Percentiles rank a stretch among this genome's conserved stretches.
phyloP scores from a whole-genome alignment of 2,329 filamentous ascomycete genomes.

The Aspergillus sp. region DNA sequence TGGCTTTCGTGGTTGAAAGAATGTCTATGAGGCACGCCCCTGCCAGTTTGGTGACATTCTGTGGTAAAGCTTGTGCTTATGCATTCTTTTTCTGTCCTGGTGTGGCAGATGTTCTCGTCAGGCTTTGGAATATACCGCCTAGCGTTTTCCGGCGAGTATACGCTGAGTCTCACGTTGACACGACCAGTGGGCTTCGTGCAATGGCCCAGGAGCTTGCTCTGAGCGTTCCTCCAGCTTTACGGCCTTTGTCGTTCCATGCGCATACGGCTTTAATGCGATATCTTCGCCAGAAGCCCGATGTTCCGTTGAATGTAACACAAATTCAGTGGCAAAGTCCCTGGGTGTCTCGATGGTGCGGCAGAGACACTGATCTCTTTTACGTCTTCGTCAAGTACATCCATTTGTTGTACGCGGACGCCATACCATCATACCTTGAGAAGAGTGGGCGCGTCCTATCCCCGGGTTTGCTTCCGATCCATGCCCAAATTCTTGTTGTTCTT shows the following conservation, averaged over 20 bases:
- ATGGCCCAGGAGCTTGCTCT: conserved; percentile 64
- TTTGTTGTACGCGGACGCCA: conserved; percentile 72
- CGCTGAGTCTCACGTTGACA: conserved; percentile 65
- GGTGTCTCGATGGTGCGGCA: conserved; percentile 81
- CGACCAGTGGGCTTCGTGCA: conserved; percentile 49
- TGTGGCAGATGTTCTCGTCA: conserved; percentile 77
- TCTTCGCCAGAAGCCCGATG: conserved; percentile 64
- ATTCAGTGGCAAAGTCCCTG: conserved; percentile 85
- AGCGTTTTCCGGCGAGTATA: conserved; percentile 70
- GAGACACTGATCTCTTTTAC: conserved; percentile 86
- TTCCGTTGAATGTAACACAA: conserved; percentile 67
- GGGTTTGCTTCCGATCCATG: conserved; percentile 76
- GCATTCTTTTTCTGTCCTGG: conserved; percentile 91
- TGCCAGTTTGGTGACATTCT: conserved; percentile 75
- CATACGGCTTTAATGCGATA: conserved; percentile 59
- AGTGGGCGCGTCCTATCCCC: conserved; percentile 66
- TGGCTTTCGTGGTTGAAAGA: conserved; percentile 84
- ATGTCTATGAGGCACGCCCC: conserved; percentile 76
- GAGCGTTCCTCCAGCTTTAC: conserved; percentile 68
- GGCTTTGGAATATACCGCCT: conserved; percentile 73
- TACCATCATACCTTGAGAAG: conserved; percentile 56
- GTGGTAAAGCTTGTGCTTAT: conserved; percentile 86
- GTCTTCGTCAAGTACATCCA: conserved; percentile 89
- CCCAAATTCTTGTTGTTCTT: conserved; percentile 74
- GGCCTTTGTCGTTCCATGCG: conserved; percentile 61